phyloP scores from a whole-genome alignment of 2,329 filamentous ascomycete genomes.

The Kalaharituber pfeilii region DNA sequence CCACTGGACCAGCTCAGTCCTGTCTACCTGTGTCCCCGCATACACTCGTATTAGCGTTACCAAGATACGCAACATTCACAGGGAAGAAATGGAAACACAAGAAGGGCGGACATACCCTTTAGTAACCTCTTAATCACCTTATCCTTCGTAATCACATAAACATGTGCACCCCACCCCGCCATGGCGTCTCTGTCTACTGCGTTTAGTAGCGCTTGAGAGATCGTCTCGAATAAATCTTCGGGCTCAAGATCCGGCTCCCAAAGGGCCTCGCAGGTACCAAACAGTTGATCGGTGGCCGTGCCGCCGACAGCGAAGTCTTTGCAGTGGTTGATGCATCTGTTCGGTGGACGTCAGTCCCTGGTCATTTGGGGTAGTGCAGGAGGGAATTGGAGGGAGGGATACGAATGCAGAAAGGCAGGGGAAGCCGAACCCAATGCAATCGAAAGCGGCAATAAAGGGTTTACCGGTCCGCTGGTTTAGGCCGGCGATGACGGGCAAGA shows the following conservation, averaged over 20 bases:
- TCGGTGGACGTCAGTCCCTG: not conserved
- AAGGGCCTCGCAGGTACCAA: slow-evolving; percentile 93
- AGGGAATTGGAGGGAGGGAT: not conserved
- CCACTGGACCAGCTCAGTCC: no score
- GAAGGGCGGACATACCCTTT: slow-evolving; percentile 42
- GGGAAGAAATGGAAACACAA: no score
- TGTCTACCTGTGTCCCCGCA: no score
- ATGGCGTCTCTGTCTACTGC: slow-evolving; percentile 92
- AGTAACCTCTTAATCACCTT: slow-evolving; percentile 98
- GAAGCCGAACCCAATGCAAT: slow-evolving; percentile 83
- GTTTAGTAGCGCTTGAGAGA: slow-evolving; percentile 88
- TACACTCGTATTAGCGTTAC: no score
- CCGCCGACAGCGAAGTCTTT: slow-evolving; percentile 98
- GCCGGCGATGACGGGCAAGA: slow-evolving; percentile 83
- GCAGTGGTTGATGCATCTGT: slow-evolving; percentile 81
- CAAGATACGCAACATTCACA: no score
- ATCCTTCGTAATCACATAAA: slow-evolving; percentile 99
- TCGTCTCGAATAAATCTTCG: slow-evolving; percentile 94
- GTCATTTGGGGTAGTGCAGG: not conserved
- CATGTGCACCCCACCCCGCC: slow-evolving; percentile 69
- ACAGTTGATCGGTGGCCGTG: slow-evolving; percentile 91
- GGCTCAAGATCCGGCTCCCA: slow-evolving; percentile 93
- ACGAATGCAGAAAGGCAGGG: no score
- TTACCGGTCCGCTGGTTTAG: slow-evolving; percentile 85
- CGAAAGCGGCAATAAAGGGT: slow-evolving; percentile 97